These are phyloP conservation scores for Saturnispora serradocipensis DNA, from an alignment of 805 yeast genomes.

Conservation along the genomic window DNA sequence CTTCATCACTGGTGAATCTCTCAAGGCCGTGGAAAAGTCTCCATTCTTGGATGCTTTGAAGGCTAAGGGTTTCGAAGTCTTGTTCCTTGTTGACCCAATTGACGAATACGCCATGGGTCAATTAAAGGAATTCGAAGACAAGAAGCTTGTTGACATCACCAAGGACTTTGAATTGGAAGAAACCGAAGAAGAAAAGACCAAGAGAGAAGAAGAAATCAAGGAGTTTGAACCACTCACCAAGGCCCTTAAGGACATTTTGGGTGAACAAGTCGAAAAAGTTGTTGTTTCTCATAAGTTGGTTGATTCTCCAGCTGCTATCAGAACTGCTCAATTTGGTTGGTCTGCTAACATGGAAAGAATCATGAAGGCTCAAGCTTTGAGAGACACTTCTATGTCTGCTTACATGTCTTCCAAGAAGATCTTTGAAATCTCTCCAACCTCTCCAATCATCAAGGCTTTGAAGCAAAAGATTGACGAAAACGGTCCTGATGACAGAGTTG, in stretches of 20 bases:
- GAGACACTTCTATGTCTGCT: slow-evolving; percentile 97
- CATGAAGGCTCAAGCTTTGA: slow-evolving; percentile 99
- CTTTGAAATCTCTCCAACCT: slow-evolving; percentile 95
- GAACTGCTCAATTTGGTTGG: slow-evolving; percentile 99
- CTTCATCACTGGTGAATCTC: slow-evolving; percentile 98
- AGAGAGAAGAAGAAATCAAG: slow-evolving; percentile 87
- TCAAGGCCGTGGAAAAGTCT: slow-evolving; percentile 96
- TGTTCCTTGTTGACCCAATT: slow-evolving; percentile 97
- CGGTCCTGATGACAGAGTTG: slow-evolving; percentile 98
- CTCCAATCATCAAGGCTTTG: slow-evolving; percentile 91
- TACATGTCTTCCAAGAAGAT: slow-evolving; percentile 99
- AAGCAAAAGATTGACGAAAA: slow-evolving; percentile 93
- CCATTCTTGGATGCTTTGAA: slow-evolving; percentile 98
- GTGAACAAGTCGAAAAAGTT: slow-evolving; percentile 99
- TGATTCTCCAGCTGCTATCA: slow-evolving; percentile 99
- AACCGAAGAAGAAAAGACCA: slow-evolving; percentile 93
- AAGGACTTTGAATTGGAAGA: slow-evolving; percentile 98
- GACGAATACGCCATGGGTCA: slow-evolving; percentile 99
- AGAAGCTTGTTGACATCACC: slow-evolving; percentile 97
- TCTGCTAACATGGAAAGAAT: slow-evolving; percentile 99
- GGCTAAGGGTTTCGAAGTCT: slow-evolving; percentile 97
- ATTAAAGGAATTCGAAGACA: slow-evolving; percentile 98
- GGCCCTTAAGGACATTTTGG: slow-evolving; percentile 93
- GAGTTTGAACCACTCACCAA: slow-evolving; percentile 90
- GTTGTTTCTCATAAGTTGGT: slow-evolving; percentile 94